Conservation (phyloP, 495 filamentous ascomycete species). For the Hypoxylon intermedium region DNA sequence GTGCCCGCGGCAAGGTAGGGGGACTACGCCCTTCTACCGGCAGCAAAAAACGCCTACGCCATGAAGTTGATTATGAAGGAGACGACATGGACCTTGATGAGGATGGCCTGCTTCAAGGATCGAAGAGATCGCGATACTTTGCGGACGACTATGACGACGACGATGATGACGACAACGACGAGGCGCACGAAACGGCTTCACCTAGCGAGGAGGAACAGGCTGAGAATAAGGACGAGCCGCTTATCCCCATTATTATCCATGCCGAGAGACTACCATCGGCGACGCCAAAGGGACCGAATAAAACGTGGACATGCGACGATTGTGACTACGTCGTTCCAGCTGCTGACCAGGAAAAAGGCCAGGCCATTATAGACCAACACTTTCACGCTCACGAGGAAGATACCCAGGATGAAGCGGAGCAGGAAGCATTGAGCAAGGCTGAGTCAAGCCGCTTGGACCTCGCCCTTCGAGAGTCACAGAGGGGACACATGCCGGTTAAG, state of each 20-base stretch:
- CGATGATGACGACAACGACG: conserved; percentile 48
- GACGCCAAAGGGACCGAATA: conserved; percentile 60
- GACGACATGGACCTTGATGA: conserved; percentile 47
- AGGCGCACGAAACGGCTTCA: conserved; percentile 40
- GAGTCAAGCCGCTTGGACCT: conserved; percentile 37
- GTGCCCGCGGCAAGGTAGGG: conserved; percentile 45
- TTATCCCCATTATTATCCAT: conserved; percentile 48
- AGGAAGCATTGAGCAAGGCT: conserved; percentile 35
- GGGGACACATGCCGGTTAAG: conserved; percentile 64
- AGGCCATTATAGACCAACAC: conserved; percentile 68
- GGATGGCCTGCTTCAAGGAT: conserved; percentile 43
- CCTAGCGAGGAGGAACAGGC: conserved; percentile 50
- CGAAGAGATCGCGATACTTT: conserved; percentile 42
- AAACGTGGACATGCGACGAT: conserved; percentile 74
- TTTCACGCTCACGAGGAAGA: conserved; percentile 69
- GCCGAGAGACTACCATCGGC: conserved; percentile 55
- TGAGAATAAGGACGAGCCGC: conserved; percentile 25
- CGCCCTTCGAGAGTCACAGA: conserved; percentile 59
- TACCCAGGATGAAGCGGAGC: conserved; percentile 63
- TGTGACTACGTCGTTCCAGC: conserved; percentile 69
- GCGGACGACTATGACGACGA: conserved; percentile 42
- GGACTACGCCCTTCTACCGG: conserved; percentile 42
- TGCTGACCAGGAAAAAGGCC: conserved; percentile 62
- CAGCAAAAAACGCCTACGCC: conserved; percentile 45
- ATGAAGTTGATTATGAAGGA: conserved; percentile 31